phyloP scores from a whole-genome alignment of 2,329 filamentous ascomycete genomes.

The Colletotrichum eremochloae region DNA sequence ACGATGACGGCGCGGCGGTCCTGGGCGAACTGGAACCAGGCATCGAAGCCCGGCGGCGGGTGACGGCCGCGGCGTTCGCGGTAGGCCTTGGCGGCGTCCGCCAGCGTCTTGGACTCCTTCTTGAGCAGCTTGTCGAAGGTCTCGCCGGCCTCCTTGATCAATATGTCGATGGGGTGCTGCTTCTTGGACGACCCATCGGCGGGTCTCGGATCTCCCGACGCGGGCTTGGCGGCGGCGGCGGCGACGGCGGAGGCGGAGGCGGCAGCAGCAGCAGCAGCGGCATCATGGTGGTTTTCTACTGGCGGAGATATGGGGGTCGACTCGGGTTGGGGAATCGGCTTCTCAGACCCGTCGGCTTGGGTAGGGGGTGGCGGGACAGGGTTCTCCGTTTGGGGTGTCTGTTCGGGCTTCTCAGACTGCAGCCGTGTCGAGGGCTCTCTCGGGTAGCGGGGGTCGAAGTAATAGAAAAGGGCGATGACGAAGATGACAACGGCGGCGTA shows the following conservation, averaged over 20 bases:
- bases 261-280: no score
- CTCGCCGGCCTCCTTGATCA: constrained; percentile 57
- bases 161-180: constrained; percentile 59
- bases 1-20: constrained; percentile 58
- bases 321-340: constrained; percentile 32
- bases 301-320: constrained; percentile 20
- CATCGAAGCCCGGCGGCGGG: constrained; percentile 63
- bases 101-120: constrained; percentile 58
- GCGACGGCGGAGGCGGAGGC: no score
- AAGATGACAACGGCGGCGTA: constrained; percentile 75
- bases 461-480: constrained; percentile 54
- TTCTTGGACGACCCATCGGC: constrained; percentile 38
- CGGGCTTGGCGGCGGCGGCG: constrained; percentile 1
- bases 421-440: constrained; percentile 25
- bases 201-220: background rate
- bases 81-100: constrained; percentile 60
- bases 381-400: constrained; percentile 40
- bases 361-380: constrained; percentile 38
- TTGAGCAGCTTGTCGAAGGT: constrained; percentile 55
- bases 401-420: constrained; percentile 29
- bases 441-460: constrained; percentile 44
- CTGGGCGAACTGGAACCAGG: constrained; percentile 61
- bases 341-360: constrained; percentile 21
- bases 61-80: constrained; percentile 61
- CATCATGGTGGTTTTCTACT: background rate